phyloP scores from a whole-genome alignment of 345 rosid species.

The Pistacia atlantica region DNA sequence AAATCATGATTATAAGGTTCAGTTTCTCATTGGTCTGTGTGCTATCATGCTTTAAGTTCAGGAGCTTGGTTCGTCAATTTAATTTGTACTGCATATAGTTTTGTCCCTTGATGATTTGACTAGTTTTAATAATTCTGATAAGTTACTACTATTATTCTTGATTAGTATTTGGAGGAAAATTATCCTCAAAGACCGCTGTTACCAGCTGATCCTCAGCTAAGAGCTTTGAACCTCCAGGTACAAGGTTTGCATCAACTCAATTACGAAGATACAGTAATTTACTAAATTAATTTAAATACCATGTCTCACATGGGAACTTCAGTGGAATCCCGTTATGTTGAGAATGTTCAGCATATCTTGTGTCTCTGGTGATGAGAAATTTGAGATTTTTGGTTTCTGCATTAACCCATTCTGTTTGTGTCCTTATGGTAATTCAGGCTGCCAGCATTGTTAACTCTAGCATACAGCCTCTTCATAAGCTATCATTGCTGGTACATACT shows the following conservation, averaged over 20 bases:
- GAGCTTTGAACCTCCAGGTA: slow-evolving; percentile 53
- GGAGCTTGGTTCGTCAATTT: not conserved
- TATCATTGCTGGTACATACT: slow-evolving; percentile 38
- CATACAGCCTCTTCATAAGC: slow-evolving; percentile 60
- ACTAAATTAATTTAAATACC: not conserved
- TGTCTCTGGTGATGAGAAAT: not conserved
- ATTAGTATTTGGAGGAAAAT: slow-evolving; percentile 54
- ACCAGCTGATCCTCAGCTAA: slow-evolving; percentile 40
- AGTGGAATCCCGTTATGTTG: no score
- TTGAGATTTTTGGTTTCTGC: not conserved
- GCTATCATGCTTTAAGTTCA: not conserved
- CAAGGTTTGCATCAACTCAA: not conserved
- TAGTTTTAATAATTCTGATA: not conserved
- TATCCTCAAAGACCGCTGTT: slow-evolving; percentile 47
- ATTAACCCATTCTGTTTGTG: not conserved
- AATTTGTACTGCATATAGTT: not conserved
- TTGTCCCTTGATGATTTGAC: not conserved
- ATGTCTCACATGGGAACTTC: not conserved
- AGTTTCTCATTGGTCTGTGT: not conserved
- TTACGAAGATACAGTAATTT: not conserved
- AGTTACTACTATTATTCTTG: not conserved
- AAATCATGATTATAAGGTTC: not conserved
- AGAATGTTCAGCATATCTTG: not conserved
- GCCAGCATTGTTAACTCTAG: slow-evolving; percentile 50
- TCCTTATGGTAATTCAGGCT: slow-evolving; percentile 29